These are phyloP conservation scores for Colletotrichum sp. DNA, from an alignment of 2,329 filamentous ascomycete species.

Conservation along the genomic window DNA sequence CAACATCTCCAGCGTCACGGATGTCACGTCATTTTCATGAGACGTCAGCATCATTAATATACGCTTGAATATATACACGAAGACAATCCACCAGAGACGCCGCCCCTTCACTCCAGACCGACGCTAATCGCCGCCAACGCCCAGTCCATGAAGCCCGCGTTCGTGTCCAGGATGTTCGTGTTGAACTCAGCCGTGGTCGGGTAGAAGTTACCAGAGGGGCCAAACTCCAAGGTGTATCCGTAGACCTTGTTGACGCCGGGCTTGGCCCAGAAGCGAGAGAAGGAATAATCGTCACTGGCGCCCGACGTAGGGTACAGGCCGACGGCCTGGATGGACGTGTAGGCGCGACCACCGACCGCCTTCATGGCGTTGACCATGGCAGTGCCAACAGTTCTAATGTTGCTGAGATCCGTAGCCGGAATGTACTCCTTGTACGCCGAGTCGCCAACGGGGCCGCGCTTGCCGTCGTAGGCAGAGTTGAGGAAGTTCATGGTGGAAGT, in stretches of 20 bases:
- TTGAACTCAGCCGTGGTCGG: conserved; percentile 41
- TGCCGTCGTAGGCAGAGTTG: conserved; percentile 49
- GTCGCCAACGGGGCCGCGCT: conserved; percentile 46
- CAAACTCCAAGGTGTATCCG: conserved; percentile 42
- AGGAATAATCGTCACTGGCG: conserved; percentile 41
- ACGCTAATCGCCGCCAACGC: conserved; percentile 36
- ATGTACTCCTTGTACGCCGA: conserved; percentile 42
- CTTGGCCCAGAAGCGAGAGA: conserved; percentile 38
- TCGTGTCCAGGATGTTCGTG: conserved; percentile 44
- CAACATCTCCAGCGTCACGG: neutral
- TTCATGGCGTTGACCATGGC: conserved; percentile 38
- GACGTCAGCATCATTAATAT: neutral
- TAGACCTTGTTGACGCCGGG: conserved; percentile 40
- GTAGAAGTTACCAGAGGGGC: conserved; percentile 41
- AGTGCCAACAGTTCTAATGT: conserved; percentile 34
- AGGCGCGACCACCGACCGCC: conserved; percentile 38
- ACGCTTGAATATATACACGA: neutral
- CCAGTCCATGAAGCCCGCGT: conserved; percentile 45
- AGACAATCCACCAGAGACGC: neutral
- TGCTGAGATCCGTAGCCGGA: conserved; percentile 34
- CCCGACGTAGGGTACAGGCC: conserved; percentile 40
- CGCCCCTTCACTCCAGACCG: neutral
- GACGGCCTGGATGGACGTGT: conserved; percentile 33
- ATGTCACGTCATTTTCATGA: neutral
- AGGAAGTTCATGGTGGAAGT: conserved; percentile 48